Evolutionary conservation across 2,329 filamentous ascomycete species (phyloP), one percentile per base, ranked within the genome.

Genomic region (Chrysoporthe puriensis): DNA sequence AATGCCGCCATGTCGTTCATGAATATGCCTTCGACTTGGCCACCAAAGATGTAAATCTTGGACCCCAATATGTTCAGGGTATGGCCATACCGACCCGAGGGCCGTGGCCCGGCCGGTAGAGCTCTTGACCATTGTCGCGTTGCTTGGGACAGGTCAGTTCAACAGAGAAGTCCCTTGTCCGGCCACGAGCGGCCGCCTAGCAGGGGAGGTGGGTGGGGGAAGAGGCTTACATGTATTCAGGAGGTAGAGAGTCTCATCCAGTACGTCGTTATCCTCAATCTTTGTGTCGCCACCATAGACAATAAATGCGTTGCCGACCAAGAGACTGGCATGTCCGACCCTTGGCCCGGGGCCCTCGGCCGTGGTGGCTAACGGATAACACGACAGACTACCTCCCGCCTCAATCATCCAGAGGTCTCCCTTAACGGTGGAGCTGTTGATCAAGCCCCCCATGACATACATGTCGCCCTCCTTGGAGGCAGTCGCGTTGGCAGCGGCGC

Each of bases 261-360:
- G 83, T 61, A 92, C 85, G 79, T 99, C 96, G 43, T 89, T 88
- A 75, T 98, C 96, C 66, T 97, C 94, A 77, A 97, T 91, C 80
- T 99, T 99, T 63, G 96, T 99, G 78, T 99, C 96, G 76, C 96
- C 96, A 62, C 96, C 96, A 76, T 98, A 99, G 14, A 99, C 96
- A 73, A 99, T 99, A 78, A 98, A 99, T 0, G 96, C 96, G 79
- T 99, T 99, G 67, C 96, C 96, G 64, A 99, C 96, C 18, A 99
- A 85, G 74, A 99, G 83, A 83, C 94, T 96, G 26, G 95, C 87
- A 81, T 99, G 96, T 3, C 96, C 96, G 63, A 99, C 96, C 81
- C 96, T 88, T 1, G 96, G 96, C 4, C 96, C 94, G 1, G 96
- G 96, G 0, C 96, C 96, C 79, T 99, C 96, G 26, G 94, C 92